phyloP scores from a whole-genome alignment of 2,329 filamentous ascomycete genomes.

The Diaporthe caulivora region DNA sequence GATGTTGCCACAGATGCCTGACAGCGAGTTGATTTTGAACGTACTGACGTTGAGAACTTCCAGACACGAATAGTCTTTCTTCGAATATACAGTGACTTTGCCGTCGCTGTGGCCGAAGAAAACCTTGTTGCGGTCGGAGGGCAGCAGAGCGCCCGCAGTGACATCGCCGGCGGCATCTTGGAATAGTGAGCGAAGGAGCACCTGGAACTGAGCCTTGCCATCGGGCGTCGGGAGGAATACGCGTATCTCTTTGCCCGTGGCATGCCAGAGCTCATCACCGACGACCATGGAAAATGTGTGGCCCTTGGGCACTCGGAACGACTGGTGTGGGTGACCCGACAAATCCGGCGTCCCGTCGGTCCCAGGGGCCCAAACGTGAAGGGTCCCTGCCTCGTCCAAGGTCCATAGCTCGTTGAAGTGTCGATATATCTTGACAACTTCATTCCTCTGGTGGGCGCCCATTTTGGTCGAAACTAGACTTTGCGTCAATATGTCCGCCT shows the following conservation, averaged over 20 bases:
- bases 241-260: conserved; percentile 86
- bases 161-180: conserved; percentile 86
- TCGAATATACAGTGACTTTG: conserved; percentile 93
- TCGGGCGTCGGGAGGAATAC: conserved; percentile 82
- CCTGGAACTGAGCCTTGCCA: conserved; percentile 78
- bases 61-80: conserved; percentile 80
- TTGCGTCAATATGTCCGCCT: conserved; percentile 84
- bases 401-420: conserved; percentile 94
- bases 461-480: conserved; percentile 76
- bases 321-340: conserved; percentile 76
- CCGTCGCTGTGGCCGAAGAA: conserved; percentile 95
- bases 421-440: conserved; percentile 87
- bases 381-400: conserved; percentile 86
- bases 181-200: conserved; percentile 77
- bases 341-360: conserved; percentile 79
- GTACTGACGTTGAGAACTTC: conserved; percentile 86
- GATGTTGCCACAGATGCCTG: conserved; percentile 82
- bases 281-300: conserved; percentile 91
- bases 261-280: conserved; percentile 89
- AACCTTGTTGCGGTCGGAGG: conserved; percentile 80
- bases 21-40: conserved; percentile 93
- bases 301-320: conserved; percentile 81
- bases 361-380: conserved; percentile 89
- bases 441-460: conserved; percentile 80
- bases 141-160: conserved; percentile 83